Conservation (phyloP, 208 protist genomes). For the Blechomonas ayalai region DNA sequence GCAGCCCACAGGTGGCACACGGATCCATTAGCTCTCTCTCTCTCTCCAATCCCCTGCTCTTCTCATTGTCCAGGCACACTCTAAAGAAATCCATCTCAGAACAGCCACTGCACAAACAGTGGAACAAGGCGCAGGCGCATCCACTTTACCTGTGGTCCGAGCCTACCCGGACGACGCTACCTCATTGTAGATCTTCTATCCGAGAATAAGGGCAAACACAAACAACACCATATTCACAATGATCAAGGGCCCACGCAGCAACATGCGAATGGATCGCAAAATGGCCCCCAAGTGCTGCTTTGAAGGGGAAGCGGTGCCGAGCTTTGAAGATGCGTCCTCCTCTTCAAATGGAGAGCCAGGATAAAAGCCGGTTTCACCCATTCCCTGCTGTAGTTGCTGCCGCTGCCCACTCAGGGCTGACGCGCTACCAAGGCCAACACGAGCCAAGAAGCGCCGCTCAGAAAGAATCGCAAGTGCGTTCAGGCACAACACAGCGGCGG, state of each 20-base stretch:
- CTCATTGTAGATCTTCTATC: constrained; percentile 16
- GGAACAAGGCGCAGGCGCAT: no score
- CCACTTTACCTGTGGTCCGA: no score
- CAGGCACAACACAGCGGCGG: constrained; percentile 44
- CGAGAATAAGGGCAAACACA: constrained; percentile 56
- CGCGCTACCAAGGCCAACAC: constrained; percentile 54
- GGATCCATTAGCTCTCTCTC: no score
- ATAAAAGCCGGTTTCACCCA: constrained; percentile 5
- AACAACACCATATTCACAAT: constrained; percentile 65
- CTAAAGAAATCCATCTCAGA: no score
- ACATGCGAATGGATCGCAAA: constrained; percentile 61
- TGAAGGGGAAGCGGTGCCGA: neutral
- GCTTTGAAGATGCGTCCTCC: constrained; percentile 4
- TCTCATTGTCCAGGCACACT: neutral
- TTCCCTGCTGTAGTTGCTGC: neutral
- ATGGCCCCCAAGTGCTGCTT: constrained; percentile 51
- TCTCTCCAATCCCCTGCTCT: neutral
- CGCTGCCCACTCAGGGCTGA: constrained; percentile 8
- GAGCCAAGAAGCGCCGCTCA: constrained; percentile 68
- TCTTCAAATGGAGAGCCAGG: neutral
- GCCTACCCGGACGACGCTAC: no score
- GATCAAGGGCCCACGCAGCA: constrained; percentile 78
- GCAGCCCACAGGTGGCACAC: no score
- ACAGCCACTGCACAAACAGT: no score
- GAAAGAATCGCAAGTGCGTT: constrained; percentile 84